Evolutionary conservation across 768 basidiomycete genomes (phyloP).

Genomic region (Auricularia sp.): DNA sequence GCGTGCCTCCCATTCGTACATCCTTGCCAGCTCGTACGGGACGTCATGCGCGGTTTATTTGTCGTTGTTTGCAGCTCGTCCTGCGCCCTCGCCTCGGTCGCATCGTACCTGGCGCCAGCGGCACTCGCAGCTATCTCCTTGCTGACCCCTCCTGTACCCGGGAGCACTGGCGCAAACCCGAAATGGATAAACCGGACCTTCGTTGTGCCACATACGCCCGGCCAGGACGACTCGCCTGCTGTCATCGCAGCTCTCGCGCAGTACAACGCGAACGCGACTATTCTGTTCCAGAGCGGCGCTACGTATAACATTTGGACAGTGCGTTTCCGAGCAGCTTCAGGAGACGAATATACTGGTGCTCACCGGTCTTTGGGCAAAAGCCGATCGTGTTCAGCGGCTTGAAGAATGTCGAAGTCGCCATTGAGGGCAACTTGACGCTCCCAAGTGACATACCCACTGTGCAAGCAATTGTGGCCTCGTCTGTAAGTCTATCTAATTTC

Average conservation of each 20-base stretch:
- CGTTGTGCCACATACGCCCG: constrained; percentile 37
- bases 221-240: constrained; percentile 43
- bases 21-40: too few relatives aligned
- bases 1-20: too few relatives aligned
- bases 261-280: constrained; percentile 30
- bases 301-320: constrained; percentile 51
- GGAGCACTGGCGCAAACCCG: background rate
- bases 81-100: background rate
- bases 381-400: constrained; percentile 46
- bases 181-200: constrained; percentile 24
- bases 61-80: too few relatives aligned
- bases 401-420: constrained; percentile 45
- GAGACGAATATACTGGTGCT: background rate
- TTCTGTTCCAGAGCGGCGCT: constrained; percentile 45
- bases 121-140: background rate
- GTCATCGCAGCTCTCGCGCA: constrained; percentile 35
- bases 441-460: constrained; percentile 40
- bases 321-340: background rate
- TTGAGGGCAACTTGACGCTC: constrained; percentile 51
- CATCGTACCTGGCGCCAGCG: background rate
- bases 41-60: too few relatives aligned
- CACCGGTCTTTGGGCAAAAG: background rate
- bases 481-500: constrained; percentile 5
- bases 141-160: background rate
- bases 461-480: constrained; percentile 23